These are phyloP conservation scores for Suillus tomentosus DNA, from an alignment of 768 basidiomycete genomes.

Conservation along the genomic window DNA sequence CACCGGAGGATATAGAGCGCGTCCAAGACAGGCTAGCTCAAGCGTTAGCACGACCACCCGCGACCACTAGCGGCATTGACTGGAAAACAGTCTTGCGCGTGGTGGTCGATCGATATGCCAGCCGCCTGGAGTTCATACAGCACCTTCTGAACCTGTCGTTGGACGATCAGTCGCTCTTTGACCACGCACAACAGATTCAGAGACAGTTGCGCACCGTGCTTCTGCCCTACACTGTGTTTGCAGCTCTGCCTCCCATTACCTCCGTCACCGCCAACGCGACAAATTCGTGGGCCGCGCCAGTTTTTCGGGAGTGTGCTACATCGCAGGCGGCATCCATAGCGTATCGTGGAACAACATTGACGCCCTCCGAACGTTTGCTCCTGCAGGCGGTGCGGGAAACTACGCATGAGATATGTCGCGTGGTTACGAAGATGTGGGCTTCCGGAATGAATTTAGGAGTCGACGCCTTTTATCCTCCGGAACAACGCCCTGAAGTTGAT, in stretches of 20 bases:
- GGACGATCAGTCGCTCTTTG: slow-evolving; percentile 14
- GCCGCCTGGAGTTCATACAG: slow-evolving; percentile 41
- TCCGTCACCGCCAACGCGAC: neutral
- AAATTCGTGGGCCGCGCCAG: slow-evolving; percentile 17
- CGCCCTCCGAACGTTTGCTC: slow-evolving; percentile 16
- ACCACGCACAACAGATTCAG: slow-evolving; percentile 13
- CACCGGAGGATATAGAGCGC: slow-evolving; percentile 15
- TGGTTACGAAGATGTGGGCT: slow-evolving; percentile 22
- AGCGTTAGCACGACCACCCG: slow-evolving; percentile 8
- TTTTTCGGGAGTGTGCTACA: slow-evolving; percentile 16
- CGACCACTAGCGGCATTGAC: slow-evolving; percentile 37
- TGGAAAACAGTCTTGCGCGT: slow-evolving; percentile 42
- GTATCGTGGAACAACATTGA: slow-evolving; percentile 4
- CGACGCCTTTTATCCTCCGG: slow-evolving; percentile 6
- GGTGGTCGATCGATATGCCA: slow-evolving; percentile 43
- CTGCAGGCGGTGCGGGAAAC: slow-evolving; percentile 18
- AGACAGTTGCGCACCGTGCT: slow-evolving; percentile 25
- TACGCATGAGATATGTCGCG: slow-evolving; percentile 21
- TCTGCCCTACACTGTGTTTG: slow-evolving; percentile 13
- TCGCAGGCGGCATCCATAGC: slow-evolving; percentile 13
- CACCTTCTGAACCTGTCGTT: slow-evolving; percentile 33
- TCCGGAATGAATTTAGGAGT: slow-evolving; percentile 16
- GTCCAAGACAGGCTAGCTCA: slow-evolving; percentile 14
- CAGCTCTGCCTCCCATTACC: slow-evolving; percentile 2
- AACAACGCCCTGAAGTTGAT: neutral